Percentiles rank a stretch among this genome's conserved stretches.
Evolutionary conservation across 257 asterid genomes (phyloP).

Genomic region (Voacanga thouarsii): DNA sequence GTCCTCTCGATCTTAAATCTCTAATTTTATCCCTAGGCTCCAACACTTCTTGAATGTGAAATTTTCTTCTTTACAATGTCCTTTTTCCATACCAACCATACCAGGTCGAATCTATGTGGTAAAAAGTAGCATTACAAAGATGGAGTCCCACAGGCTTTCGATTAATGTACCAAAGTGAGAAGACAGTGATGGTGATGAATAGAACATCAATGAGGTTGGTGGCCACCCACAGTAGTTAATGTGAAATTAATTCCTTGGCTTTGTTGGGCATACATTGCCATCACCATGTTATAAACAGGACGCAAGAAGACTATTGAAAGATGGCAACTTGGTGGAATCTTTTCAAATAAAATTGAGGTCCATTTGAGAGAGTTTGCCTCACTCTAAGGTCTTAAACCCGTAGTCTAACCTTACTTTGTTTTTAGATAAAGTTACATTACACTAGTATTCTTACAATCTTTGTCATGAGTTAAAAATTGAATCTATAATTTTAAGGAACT

Average conservation of each 20-base stretch:
- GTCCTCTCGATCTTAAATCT: no score
- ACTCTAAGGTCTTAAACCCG: neutral
- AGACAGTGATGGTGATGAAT: neutral
- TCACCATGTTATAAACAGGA: neutral
- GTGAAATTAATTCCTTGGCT: neutral
- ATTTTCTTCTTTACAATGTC: neutral
- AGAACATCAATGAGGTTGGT: constrained; percentile 23
- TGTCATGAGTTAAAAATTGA: no score
- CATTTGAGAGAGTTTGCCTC: neutral
- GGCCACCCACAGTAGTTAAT: constrained; percentile 18
- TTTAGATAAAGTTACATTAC: no score
- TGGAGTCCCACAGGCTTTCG: constrained; percentile 19
- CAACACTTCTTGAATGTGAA: no score
- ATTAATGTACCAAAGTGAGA: neutral
- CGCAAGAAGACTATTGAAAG: neutral
- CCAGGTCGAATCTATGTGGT: no score
- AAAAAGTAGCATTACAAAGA: neutral
- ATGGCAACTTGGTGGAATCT: neutral
- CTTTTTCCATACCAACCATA: neutral
- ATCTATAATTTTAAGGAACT: no score
- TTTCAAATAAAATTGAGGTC: neutral
- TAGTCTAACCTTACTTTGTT: neutral
- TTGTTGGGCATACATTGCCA: constrained; percentile 2
- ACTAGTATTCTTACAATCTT: no score
- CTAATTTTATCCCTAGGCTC: no score